Conservation (phyloP, 2,329 filamentous ascomycete species). For the Neophaeococcomyces aloes region DNA sequence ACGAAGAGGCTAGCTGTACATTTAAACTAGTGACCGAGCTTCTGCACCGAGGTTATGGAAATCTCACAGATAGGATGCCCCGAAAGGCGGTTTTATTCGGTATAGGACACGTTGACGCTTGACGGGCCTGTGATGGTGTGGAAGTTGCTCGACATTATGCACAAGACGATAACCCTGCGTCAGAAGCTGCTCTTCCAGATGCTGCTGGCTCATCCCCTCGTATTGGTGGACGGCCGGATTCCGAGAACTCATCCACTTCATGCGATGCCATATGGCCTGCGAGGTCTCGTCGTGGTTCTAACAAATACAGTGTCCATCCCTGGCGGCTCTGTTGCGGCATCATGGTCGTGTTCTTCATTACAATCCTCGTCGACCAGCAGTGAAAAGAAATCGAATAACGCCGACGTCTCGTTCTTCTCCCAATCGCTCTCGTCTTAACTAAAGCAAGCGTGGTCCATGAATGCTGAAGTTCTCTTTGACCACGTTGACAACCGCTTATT, state of each 20-base stretch:
- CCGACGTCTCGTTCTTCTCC: not conserved
- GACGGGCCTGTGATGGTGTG: conserved; percentile 8
- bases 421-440: too few relatives aligned
- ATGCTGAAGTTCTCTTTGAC: conserved; percentile 8
- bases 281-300: not conserved
- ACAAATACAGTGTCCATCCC: not conserved
- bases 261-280: conserved; percentile 1
- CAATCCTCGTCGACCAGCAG: not conserved
- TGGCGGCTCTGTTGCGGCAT: too few relatives aligned
- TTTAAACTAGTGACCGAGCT: conserved; percentile 8
- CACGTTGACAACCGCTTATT: conserved; percentile 5
- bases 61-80: conserved; percentile 5
- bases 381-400: not conserved
- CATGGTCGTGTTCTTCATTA: too few relatives aligned
- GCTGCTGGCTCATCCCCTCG: conserved; percentile 5
- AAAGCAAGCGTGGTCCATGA: conserved; percentile 5
- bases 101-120: conserved; percentile 6
- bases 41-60: conserved; percentile 7
- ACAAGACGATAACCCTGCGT: conserved; percentile 5
- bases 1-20: not conserved
- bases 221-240: conserved; percentile 2
- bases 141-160: conserved; percentile 10
- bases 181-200: conserved; percentile 5
- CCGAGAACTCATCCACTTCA: conserved; percentile 6
- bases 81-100: conserved; percentile 8